These are phyloP conservation scores for Fusarium sp. DNA, from an alignment of 2,329 filamentous ascomycete genomes.

Conservation along the genomic window DNA sequence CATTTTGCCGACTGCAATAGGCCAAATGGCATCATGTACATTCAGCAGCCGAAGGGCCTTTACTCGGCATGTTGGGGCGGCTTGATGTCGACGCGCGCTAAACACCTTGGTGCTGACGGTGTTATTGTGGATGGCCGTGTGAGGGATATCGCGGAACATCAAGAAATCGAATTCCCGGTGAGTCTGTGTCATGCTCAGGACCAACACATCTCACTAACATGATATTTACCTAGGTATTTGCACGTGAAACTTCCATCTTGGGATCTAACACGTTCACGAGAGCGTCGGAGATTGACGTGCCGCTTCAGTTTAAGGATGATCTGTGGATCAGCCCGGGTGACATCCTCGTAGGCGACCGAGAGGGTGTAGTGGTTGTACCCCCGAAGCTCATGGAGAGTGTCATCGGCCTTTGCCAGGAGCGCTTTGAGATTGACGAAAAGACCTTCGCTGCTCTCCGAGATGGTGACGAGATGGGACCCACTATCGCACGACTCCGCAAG, in stretches of 20 bases:
- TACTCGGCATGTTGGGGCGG: slow-evolving; percentile 51
- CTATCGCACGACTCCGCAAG: neutral
- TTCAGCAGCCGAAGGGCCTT: slow-evolving; percentile 50
- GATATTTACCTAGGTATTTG: slow-evolving; percentile 45
- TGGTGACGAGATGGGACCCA: slow-evolving; percentile 22
- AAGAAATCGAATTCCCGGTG: slow-evolving; percentile 41
- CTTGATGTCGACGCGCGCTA: slow-evolving; percentile 52
- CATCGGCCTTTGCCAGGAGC: slow-evolving; percentile 48
- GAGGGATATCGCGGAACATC: slow-evolving; percentile 51
- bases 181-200: neutral
- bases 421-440: slow-evolving; percentile 51
- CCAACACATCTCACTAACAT: too few species aligned
- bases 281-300: slow-evolving; percentile 49
- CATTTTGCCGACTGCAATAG: slow-evolving; percentile 51
- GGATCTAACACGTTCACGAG: slow-evolving; percentile 53
- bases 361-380: slow-evolving; percentile 52
- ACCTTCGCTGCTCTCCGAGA: slow-evolving; percentile 35
- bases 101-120: slow-evolving; percentile 46
- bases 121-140: slow-evolving; percentile 51
- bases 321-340: slow-evolving; percentile 53
- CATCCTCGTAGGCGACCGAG: slow-evolving; percentile 48
- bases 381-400: slow-evolving; percentile 45
- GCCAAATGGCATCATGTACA: slow-evolving; percentile 48
- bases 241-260: slow-evolving; percentile 47
- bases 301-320: slow-evolving; percentile 48